Evolutionary conservation across 2,329 filamentous ascomycete species (phyloP), one percentile per base, ranked within the genome.

Genomic region (Xenosphaeropsis pyriputrescens): DNA sequence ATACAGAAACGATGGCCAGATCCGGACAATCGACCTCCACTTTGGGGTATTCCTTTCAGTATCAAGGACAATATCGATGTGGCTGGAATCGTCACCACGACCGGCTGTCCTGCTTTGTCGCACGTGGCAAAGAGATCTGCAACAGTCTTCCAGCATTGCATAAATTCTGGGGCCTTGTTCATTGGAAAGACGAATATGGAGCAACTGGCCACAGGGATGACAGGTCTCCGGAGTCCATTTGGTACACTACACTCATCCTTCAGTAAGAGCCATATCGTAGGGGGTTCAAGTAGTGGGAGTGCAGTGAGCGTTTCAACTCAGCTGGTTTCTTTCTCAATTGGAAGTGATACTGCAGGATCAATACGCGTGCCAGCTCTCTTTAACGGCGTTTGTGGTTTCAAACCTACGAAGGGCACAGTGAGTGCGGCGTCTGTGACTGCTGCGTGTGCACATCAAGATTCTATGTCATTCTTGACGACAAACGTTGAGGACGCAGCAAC

Each of bases 141-240:
- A 1, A 57, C 58, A 4, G 63, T 66, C 2, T 63, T 70, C 16
- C 55, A 64, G 17, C 59, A 57, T 32, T 49, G 72, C 4, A 55
- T 71, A 3, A 55, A 59, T 5, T 63, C 65, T 12, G 72, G 72
- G 6, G 72, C 62, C 1, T 49, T 76, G 3, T 65, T 70, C 40
- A 58, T 76, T 32, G 72, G 72, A 19, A 77, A 76, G 48, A 61
- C 61, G 11, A 70, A 69, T 46, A 61, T 78, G 38, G 74, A 79
- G 48, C 72, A 78, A 50, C 60, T 78, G 4, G 73, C 72, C 2
- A 77, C 72, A 1, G 74, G 74, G 1, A 59, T 78, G 2, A 69
- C 65, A 11, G 74, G 72, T 13, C 70, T 67, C 34, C 64, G 72
- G 18, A 73, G 68, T 2, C 69, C 72, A 0, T 75, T 68, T 43